Base-by-base conservation (phyloP, 2,329 filamentous ascomycete species). In the Fusarium nodosum region DNA sequence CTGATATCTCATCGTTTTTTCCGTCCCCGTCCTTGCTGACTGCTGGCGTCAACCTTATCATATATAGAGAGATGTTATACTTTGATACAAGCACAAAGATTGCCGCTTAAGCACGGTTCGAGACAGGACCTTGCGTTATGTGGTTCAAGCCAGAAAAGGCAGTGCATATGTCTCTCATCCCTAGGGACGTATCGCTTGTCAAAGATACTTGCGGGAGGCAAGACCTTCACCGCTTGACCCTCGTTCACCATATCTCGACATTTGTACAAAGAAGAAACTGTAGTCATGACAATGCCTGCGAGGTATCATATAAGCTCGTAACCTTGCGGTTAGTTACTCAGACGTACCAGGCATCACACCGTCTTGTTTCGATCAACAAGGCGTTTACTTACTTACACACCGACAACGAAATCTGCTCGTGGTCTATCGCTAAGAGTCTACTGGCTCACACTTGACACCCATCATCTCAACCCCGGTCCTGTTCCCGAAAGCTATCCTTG, bases 361-460 rank as follows among this genome's bases (percentile, higher is more conserved):
- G 70, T 71, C 55, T 64, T 39, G 42, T 26, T 54, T 58, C 38
- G 7, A 36, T 45, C 24, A 20, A 41, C 38, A 50, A 53, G 47
- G 20, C 26, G 48, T 34, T 48, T 52, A 31, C 31, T 48, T 48
- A 31, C 31, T 58, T 47, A 44, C 58, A 66, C 68, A 65, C 68
- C 56, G 57, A 68, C 56, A 63, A 42, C 33, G 51, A 38, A 52
- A 15, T 47, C 47, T 39, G 50, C 71, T 64, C 72, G 72, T 74
- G 72, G 62, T 58, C 64, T 68, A 68, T 74, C 63, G 60, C 56
- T 30, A 54, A 47, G 24, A 58, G 60, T 58, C 74, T 60, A 74
- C 67, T 74, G 72, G 72, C 42, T 65, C 30, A 30, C 30, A 54
- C 24, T 56, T 54, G 53, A 61, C 46, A 52, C 61, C 50, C 31